phyloP scores from a whole-genome alignment of 495 filamentous ascomycete genomes.

The Tuber magnatum region DNA sequence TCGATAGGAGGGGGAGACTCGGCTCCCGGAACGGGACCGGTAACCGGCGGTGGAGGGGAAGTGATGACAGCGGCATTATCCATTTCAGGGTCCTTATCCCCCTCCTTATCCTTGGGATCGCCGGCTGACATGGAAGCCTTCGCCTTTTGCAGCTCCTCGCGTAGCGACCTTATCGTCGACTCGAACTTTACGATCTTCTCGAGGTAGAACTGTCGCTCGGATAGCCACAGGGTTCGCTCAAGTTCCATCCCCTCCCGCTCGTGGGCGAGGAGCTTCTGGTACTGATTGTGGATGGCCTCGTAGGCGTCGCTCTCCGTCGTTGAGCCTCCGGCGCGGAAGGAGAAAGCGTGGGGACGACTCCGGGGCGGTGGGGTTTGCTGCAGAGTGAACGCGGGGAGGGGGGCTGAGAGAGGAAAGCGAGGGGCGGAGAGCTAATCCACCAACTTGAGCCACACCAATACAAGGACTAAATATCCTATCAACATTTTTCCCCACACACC shows the following conservation, averaged over 20 bases:
- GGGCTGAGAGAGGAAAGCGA: neutral
- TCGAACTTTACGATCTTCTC: neutral
- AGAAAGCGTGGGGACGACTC: neutral
- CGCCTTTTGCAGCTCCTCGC: neutral
- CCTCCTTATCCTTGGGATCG: neutral
- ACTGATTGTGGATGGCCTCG: neutral
- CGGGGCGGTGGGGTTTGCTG: neutral
- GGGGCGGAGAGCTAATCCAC: neutral
- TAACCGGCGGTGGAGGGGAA: neutral
- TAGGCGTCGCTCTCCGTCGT: neutral
- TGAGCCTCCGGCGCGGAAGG: neutral
- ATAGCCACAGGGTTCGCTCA: neutral
- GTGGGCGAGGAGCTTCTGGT: neutral
- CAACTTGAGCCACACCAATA: too few relatives aligned
- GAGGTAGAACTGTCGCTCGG: neutral
- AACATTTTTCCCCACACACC: too few relatives aligned
- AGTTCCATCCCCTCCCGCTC: conserved; percentile 3
- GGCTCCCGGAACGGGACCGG: neutral
- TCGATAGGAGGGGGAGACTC: neutral
- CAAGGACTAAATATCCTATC: too few relatives aligned
- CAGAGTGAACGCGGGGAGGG: neutral
- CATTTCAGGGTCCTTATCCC: neutral
- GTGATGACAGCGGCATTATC: neutral
- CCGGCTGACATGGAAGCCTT: neutral
- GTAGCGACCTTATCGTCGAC: neutral